A percentile compares a stretch with the other conserved stretches of the same genome.
Evolutionary conservation across 2,329 filamentous ascomycete genomes (phyloP).

Genomic region (Fusarium subglutinans): DNA sequence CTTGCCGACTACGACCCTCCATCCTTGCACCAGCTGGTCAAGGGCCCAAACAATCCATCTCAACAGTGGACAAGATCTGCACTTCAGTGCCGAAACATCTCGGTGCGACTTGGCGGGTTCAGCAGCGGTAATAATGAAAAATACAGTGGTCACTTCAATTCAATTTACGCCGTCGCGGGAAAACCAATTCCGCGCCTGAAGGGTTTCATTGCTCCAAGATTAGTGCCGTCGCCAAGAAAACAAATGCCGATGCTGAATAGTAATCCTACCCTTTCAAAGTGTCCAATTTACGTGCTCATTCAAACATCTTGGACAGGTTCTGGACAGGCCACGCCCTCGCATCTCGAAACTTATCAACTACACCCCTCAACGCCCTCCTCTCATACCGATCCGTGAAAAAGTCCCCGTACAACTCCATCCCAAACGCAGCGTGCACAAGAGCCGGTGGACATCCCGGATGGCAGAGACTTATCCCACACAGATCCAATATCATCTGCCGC

Average conservation of each 20-base stretch:
- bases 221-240: constrained; percentile 4
- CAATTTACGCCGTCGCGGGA: neutral
- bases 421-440: constrained; percentile 51
- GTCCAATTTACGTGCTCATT: neutral
- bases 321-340: constrained; percentile 53
- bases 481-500: constrained; percentile 49
- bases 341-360: constrained; percentile 57
- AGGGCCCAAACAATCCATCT: neutral
- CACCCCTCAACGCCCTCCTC: constrained; percentile 48
- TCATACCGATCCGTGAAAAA: constrained; percentile 54
- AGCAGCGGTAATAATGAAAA: neutral
- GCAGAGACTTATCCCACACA: constrained; percentile 53
- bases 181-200: neutral
- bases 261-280: neutral
- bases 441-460: constrained; percentile 51
- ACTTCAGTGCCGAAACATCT: constrained; percentile 16
- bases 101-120: neutral
- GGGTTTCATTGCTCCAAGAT: neutral
- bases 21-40: neutral
- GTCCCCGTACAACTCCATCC: constrained; percentile 54
- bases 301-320: constrained; percentile 50
- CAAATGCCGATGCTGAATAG: constrained; percentile 5
- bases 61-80: constrained; percentile 2
- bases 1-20: constrained; percentile 7
- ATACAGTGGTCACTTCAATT: neutral